phyloP scores from a whole-genome alignment of 768 basidiomycete species.

The Rhodotorula taiwanensis region DNA sequence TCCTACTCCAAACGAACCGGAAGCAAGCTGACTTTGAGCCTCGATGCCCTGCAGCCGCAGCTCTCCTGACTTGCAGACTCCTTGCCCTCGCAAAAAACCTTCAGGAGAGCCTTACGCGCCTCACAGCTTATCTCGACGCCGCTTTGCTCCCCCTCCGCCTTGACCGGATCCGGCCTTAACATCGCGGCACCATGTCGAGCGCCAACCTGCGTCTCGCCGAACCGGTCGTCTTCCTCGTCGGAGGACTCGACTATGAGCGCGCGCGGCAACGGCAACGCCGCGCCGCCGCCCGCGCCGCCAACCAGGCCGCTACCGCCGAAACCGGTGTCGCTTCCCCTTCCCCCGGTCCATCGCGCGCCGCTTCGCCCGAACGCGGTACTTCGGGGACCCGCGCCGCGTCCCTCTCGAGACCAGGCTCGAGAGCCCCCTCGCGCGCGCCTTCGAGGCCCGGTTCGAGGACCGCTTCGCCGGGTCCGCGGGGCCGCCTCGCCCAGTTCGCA shows the following conservation, averaged over 20 bases:
- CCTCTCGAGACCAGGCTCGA: constrained; percentile 9
- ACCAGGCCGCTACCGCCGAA: neutral
- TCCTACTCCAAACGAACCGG: too few relatives aligned
- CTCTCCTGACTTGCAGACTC: too few relatives aligned
- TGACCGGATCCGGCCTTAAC: too few relatives aligned
- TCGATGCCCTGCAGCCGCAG: too few relatives aligned
- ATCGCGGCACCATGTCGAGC: constrained; percentile 10
- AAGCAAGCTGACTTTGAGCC: too few relatives aligned
- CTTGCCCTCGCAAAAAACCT: too few relatives aligned
- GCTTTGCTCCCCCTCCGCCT: too few relatives aligned
- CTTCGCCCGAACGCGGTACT: constrained; percentile 9
- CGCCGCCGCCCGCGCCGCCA: constrained; percentile 3
- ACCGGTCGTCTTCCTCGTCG: constrained; percentile 35
- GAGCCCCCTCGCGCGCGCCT: neutral
- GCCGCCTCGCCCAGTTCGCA: neutral
- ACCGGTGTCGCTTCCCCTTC: neutral
- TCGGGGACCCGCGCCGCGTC: neutral
- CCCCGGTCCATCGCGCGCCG: constrained; percentile 10
- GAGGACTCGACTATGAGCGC: constrained; percentile 32
- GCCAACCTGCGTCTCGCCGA: constrained; percentile 30
- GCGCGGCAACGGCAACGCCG: constrained; percentile 23
- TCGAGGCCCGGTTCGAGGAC: constrained; percentile 19
- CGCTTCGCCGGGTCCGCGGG: constrained; percentile 4
- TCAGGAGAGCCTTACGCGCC: too few relatives aligned
- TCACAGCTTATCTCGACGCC: too few relatives aligned